Evolutionary conservation across 176 grass and related monocot genomes (phyloP).

Genomic region (Pontederia paniculata): DNA sequence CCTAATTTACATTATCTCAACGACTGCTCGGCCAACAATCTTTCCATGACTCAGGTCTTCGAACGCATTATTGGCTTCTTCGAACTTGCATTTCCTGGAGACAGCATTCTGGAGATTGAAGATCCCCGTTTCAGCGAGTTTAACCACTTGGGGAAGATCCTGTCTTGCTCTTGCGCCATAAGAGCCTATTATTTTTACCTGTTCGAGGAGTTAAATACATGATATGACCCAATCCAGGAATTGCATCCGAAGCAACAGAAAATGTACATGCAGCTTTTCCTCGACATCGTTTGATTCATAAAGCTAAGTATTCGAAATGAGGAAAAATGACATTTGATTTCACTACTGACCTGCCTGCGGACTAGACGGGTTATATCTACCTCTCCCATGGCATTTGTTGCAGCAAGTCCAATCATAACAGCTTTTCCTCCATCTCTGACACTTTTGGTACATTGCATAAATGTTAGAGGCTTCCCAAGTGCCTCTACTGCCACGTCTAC

Average conservation of each 20-base stretch:
- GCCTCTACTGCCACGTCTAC: constrained; percentile 94
- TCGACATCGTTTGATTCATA: too few relatives aligned
- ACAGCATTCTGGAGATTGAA: constrained; percentile 74
- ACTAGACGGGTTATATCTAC: constrained; percentile 88
- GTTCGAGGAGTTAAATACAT: neutral
- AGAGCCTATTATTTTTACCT: constrained; percentile 96
- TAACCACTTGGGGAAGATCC: constrained; percentile 97
- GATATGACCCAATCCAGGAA: too few relatives aligned
- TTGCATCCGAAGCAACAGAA: too few relatives aligned
- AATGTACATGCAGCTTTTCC: too few relatives aligned
- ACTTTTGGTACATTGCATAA: constrained; percentile 69
- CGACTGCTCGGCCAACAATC: constrained; percentile 70
- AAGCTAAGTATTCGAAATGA: too few relatives aligned
- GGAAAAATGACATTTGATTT: too few relatives aligned
- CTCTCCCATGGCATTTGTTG: constrained; percentile 67
- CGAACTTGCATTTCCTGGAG: constrained; percentile 89
- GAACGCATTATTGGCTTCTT: constrained; percentile 65
- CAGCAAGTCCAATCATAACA: constrained; percentile 93
- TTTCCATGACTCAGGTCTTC: constrained; percentile 72
- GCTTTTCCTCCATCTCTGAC: constrained; percentile 96
- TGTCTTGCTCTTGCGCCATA: constrained; percentile 96
- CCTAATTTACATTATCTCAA: constrained; percentile 51
- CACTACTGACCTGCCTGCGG: constrained; percentile 55
- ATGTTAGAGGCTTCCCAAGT: constrained; percentile 84
- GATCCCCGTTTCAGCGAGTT: constrained; percentile 60